Evolutionary conservation across 164 flowering plant species (phyloP), one percentile per base, ranked within the genome.

Genomic region (Pachysandra terminalis): DNA sequence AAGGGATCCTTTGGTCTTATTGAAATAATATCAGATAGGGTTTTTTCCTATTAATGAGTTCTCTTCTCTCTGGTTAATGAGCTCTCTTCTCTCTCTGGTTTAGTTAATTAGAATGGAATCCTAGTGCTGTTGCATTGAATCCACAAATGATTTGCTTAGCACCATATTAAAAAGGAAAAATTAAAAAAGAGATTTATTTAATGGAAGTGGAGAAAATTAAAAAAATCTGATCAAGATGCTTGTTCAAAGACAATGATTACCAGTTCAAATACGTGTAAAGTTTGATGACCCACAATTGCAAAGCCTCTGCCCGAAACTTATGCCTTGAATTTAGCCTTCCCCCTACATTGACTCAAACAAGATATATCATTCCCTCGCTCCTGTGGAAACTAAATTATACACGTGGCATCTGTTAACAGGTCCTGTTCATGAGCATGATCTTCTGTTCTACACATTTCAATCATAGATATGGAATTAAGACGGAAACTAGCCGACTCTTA

Each of bases 241-340:
- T 8, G 71, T 21, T 65, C 32, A 27, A 67, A 56, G 66, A 70
- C 49, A 65, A 77, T 77, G 52, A 74, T 77, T 71, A 61, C 74
- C 21, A 64, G 58, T 63, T 60, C 61, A 56, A 64, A 19, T 59
- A 74, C 80, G 80, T 71, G 77, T 74, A 78, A 78, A 78, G 80
- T 56, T n/a, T 16, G 35, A 56, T 24, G 75, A 32, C 65, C 73
- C 67, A n/a, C n/a, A 67, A 71, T 71, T 21, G 71, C 37, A 3
- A 63, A 75, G 63, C 63, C 69, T 68, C 68, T 63, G 65, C 32
- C 71, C 76, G 71, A 69, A 67, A 77, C 73, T 77, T 65, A 40
- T 69, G 73, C 71, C 79, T 69, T 62, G 9, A 73, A 72, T 65
- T 45, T 62, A 45, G 76, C 63, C 66, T 26, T 56, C 19, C 64